Evolutionary conservation across 2,329 filamentous ascomycete species (phyloP), one percentile per base, ranked within the genome.

Genomic region (Byssochlamys sp.): DNA sequence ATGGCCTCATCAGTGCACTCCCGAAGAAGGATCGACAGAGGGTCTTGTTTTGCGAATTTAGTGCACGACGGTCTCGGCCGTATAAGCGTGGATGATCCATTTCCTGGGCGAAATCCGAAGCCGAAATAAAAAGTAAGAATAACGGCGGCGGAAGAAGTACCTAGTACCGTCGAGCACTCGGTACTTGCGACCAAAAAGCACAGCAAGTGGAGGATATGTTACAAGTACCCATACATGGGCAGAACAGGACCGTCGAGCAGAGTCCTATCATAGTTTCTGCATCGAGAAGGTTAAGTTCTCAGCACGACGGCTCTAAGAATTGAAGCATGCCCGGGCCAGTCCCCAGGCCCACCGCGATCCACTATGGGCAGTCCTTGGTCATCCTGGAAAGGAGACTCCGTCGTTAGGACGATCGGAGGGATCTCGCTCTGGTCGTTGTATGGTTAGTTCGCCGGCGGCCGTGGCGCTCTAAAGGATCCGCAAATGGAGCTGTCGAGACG

Each of bases 131-230:
- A 45, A 45, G 19, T 45, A 19, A n/a, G n/a, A 45, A 45, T 45
- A 19, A 45, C n/a, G n/a, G n/a, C 39, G 14, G 19, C 39, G 6
- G 39, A 45, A 45, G 39, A 45, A 45, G 39, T 45, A 51, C 25
- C 49, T 28, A 28, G 49, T 24, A 51, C 25, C 14, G 49, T 14
- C 4, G 49, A 51, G 31, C 28, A 35, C 25, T 35, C 3, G 48
- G 12, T 19, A 33, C 24, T 51, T 63, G 59, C 59, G 59, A 14
- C 39, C 57, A 60, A 52, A 50, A 49, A n/a, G 53, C 25, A 55
- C 45, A 55, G 39, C 54, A 28, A 35, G 26, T 53, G 57, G 48
- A 45, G 33, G 33, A 48, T 50, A 52, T 28, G 28, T 48, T 53
- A 56, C 45, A 56, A 26, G 54, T 52, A 52, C 26, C 31, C 26